phyloP scores from a whole-genome alignment of 768 basidiomycete genomes.

The Suillus plorans region DNA sequence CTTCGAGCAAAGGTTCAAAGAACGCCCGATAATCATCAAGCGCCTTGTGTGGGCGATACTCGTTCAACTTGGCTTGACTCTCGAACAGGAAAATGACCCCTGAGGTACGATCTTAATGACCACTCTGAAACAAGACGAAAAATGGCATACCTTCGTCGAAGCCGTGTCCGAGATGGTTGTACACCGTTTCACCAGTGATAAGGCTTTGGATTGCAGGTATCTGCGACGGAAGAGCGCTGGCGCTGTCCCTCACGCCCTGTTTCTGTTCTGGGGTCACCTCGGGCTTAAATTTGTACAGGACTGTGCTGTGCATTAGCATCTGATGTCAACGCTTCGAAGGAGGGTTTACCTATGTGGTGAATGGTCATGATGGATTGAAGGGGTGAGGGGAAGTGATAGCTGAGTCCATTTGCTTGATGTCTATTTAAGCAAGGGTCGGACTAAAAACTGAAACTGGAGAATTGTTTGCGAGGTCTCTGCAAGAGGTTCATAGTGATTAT shows the following conservation, averaged over 20 bases:
- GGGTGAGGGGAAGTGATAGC: too few relatives aligned
- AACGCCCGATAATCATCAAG: conserved; percentile 12
- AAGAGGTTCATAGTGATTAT: not conserved
- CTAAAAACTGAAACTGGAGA: not conserved
- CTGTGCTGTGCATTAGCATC: conserved; percentile 6
- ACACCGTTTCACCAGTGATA: conserved; percentile 15
- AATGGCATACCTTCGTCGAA: conserved; percentile 22
- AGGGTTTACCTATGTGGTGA: conserved; percentile 20
- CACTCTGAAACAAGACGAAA: not conserved
- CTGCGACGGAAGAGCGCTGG: conserved; percentile 13
- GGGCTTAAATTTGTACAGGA: conserved; percentile 24
- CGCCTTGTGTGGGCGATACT: conserved; percentile 16
- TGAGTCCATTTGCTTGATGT: not conserved
- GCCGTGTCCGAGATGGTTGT: conserved; percentile 20
- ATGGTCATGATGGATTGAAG: conserved; percentile 1
- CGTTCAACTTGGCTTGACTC: conserved; percentile 12
- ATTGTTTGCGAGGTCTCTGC: not conserved
- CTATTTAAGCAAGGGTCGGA: not conserved
- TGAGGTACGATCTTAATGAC: not conserved
- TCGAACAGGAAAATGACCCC: conserved; percentile 25
- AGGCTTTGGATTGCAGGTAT: conserved; percentile 20
- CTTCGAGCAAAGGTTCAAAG: conserved; percentile 16
- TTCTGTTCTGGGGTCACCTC: conserved; percentile 11
- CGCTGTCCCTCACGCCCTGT: conserved; percentile 3
- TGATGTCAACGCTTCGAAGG: not conserved